Base-by-base conservation (phyloP, 2,329 filamentous ascomycete genomes). In the Neurospora sp. region DNA sequence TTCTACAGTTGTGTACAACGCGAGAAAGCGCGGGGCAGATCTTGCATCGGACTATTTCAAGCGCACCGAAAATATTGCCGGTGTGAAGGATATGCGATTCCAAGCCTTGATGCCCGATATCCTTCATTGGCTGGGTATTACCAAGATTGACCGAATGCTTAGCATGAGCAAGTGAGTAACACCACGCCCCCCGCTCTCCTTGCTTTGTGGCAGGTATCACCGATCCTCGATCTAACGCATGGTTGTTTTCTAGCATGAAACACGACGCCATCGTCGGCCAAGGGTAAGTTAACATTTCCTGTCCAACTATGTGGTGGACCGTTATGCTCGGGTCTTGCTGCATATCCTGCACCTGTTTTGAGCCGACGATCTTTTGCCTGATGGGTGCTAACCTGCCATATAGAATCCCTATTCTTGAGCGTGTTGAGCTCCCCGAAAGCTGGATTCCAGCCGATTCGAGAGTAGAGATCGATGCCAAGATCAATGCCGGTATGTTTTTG, bases 401-500 rank as follows among this genome's bases (percentile, higher is more conserved):
- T 74, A 90, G 88, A 70, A 94, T 94, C 75, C 92, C 93, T 38
- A 97, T 97, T 75, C 86, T 91, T 76, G 93, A 97, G 82, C 88
- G 94, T 72, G 90, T 98, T 67, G 93, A 96, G 72, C 93, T 98
- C 73, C 96, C 95, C 4, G 93, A 97, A 74, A 91, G 96, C 39
- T 89, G 96, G 87, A 97, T 98, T 76, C 96, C 96, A 13, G 92
- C 90, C 73, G 96, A 98, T 81, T 97, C 93, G 68, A 86, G 95
- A 74, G 96, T 98, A n/a, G 96, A 99, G 81, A 99, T 98, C 77
- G 96, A 98, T 80, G 96, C 96, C 71, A 98, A 98, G 84, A 97
- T 98, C 78, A 96, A 95, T 76, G 93, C 95, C 72, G 96, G 91
- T 93, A 82, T 81, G 88, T 82, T 70, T 40, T 46, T 46, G 67